Conservation (phyloP, 2,329 filamentous ascomycete genomes). For the Ascochyta rabiei region DNA sequence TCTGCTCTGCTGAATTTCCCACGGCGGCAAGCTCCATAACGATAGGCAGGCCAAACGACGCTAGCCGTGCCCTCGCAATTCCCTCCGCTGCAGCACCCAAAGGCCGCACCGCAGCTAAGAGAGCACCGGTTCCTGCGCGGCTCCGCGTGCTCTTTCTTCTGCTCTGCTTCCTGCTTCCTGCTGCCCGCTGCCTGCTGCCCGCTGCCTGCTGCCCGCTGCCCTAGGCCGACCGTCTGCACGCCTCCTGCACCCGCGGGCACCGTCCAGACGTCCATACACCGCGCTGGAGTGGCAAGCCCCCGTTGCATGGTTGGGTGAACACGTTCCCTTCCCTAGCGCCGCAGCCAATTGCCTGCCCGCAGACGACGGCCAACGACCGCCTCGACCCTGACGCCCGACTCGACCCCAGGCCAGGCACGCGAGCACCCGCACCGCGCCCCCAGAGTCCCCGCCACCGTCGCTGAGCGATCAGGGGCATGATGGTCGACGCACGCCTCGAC, state of each 20-base stretch:
- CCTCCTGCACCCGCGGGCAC: neutral
- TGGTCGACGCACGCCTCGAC: constrained; percentile 39
- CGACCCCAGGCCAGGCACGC: constrained; percentile 6
- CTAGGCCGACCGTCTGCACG: neutral
- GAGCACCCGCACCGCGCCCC: constrained; percentile 3
- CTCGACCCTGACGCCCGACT: neutral
- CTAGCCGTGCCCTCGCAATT: constrained; percentile 3
- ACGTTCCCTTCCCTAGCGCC: neutral
- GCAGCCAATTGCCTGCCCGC: neutral
- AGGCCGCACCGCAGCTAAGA: constrained; percentile 3
- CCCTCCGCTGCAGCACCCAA: neutral
- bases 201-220: neutral
- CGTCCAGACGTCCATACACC: neutral
- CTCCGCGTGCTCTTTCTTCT: neutral
- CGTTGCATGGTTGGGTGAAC: constrained; percentile 4
- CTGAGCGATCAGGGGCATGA: constrained; percentile 22
- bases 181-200: no score
- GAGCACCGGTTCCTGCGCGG: constrained; percentile 10
- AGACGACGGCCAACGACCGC: neutral
- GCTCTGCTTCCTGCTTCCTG: neutral
- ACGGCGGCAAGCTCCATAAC: neutral
- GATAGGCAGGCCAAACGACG: constrained; percentile 2
- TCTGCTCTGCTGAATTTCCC: neutral
- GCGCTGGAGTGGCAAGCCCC: neutral
- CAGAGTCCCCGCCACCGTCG: neutral